Percentiles rank a stretch among this genome's conserved stretches.
Evolutionary conservation across 1,284 basidiomycete genomes (phyloP).

Genomic region (Clitocybe nebularis): DNA sequence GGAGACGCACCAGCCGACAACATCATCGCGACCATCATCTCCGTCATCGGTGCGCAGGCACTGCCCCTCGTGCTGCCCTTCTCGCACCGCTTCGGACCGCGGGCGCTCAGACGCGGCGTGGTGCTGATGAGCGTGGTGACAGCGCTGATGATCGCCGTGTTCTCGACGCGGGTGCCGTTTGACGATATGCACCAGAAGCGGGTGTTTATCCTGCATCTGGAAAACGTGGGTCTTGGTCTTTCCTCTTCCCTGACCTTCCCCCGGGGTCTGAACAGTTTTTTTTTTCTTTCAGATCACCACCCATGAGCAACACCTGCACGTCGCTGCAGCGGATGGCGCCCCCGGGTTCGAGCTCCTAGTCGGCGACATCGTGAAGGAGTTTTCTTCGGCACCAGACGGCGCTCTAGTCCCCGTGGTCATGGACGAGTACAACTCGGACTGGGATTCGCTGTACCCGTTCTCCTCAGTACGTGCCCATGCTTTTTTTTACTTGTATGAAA

Average conservation of each 20-base stretch:
- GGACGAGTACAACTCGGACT: constrained; percentile 72
- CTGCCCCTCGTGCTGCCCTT: constrained; percentile 71
- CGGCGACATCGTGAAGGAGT: constrained; percentile 54
- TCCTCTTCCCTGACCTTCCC: background rate
- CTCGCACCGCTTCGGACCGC: constrained; percentile 65
- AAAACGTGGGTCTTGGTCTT: constrained; percentile 69
- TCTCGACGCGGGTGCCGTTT: constrained; percentile 65
- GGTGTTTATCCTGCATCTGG: constrained; percentile 80
- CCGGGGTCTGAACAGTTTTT: too few relatives aligned
- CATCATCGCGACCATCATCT: constrained; percentile 80
- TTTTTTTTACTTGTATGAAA: constrained; percentile 14
- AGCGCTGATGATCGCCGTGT: constrained; percentile 55
- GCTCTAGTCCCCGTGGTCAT: constrained; percentile 47
- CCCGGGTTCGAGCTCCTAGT: constrained; percentile 70
- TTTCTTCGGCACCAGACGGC: constrained; percentile 39
- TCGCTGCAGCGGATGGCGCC: constrained; percentile 83
- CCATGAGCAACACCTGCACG: constrained; percentile 71
- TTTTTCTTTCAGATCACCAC: constrained; percentile 57
- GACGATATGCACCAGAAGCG: constrained; percentile 88
- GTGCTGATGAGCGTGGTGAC: constrained; percentile 44
- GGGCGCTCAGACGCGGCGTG: constrained; percentile 45
- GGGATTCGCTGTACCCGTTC: constrained; percentile 88
- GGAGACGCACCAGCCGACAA: constrained; percentile 81
- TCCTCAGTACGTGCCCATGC: constrained; percentile 53
- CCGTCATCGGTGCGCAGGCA: constrained; percentile 57